phyloP scores from a whole-genome alignment of 805 yeast genomes.

The Diddensiella transvaalensis region DNA sequence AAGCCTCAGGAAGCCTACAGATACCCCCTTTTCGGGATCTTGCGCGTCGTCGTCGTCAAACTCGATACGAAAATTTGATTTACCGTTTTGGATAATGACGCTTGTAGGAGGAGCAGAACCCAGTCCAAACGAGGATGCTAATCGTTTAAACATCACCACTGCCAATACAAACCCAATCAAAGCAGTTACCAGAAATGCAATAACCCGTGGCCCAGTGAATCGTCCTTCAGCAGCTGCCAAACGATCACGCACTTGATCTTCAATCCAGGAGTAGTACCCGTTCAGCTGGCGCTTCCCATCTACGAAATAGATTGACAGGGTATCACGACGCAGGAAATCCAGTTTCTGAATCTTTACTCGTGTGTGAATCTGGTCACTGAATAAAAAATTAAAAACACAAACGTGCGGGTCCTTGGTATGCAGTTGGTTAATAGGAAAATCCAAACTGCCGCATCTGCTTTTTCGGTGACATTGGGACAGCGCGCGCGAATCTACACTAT shows the following conservation, averaged over 20 bases:
- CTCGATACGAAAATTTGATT: slow-evolving; percentile 21
- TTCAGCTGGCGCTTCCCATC: neutral
- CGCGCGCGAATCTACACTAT: no score
- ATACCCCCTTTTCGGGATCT: slow-evolving; percentile 58
- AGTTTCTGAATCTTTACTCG: neutral
- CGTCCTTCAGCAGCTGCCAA: no score
- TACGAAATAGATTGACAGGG: neutral
- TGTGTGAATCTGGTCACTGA: neutral
- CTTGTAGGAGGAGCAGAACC: slow-evolving; percentile 7
- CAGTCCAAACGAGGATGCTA: slow-evolving; percentile 8
- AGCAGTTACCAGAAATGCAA: neutral
- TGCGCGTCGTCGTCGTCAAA: slow-evolving; percentile 25
- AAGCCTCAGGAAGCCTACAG: slow-evolving; percentile 55
- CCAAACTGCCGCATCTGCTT: no score
- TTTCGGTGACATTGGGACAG: no score
- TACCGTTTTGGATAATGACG: slow-evolving; percentile 24
- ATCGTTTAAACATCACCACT: slow-evolving; percentile 3
- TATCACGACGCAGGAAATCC: neutral
- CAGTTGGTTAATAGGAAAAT: no score
- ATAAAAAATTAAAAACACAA: no score
- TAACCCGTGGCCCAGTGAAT: no score
- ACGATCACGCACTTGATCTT: no score
- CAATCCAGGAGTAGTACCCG: neutral
- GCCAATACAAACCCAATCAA: neutral
- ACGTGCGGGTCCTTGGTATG: no score